Base-by-base conservation (phyloP, 106 monocot genomes). In the Agapanthus africanus region DNA sequence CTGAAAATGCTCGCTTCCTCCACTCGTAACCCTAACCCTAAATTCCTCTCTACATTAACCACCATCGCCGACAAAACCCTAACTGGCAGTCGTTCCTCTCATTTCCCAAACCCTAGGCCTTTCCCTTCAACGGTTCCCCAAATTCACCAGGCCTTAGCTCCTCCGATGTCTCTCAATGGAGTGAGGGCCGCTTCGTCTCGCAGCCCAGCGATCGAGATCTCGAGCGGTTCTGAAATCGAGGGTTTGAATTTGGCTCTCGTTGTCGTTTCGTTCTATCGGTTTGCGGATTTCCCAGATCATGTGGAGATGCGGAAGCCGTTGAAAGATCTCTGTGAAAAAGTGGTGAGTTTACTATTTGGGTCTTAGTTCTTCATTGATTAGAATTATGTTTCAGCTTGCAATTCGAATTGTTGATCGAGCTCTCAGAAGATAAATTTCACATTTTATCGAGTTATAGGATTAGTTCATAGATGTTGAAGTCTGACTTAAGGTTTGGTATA, bases 181-280 rank as follows among this genome's bases (percentile, higher is more conserved):
- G 56, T 31, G 10, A 8, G 56, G 14, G 30, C 30, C 27, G 56
- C 31, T 30, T 57, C 30, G 9, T 11, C 30, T 31, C 56, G 56
- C 5, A 57, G 56, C 56, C 31, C 56, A 30, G 13, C 30, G 13
- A 30, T 57, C 16, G 56, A 57, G 1, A 11, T 57, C 56, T 57
- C 56, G 56, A 50, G 13, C 44, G 44, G 13, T 44, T 44, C 10
- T 14, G 27, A 57, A 57, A 57, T 31, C 10, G 56, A 57, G 56
- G 56, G 56, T 8, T 31, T 8, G 0, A 30, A 15, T 27, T 57
- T 49, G 69, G 21, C 42, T 25, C 80, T 97, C 4, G 84, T 91
- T 11, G 88, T 97, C 13, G 88, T 97, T 4, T 91, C 91, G n/a
- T 97, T 97, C 76, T 97, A 97, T 54, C 71, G 77, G 60, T 97